These are phyloP conservation scores for Apiotrichum laibachii DNA, from an alignment of 1,284 basidiomycete species.

Conservation along the genomic window DNA sequence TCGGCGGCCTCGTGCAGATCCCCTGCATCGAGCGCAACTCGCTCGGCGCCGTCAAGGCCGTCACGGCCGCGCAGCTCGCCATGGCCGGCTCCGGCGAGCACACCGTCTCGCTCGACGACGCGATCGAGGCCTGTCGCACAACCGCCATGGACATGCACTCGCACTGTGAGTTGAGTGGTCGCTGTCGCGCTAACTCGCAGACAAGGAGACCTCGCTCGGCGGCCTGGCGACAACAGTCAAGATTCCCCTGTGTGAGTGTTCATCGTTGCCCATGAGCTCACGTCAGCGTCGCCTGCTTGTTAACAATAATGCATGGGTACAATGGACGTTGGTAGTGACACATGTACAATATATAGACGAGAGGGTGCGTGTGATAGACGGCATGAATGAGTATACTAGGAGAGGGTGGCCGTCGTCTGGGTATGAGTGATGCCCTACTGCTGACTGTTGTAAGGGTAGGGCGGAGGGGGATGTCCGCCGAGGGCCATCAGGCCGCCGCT, in stretches of 20 bases:
- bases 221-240: slow-evolving; percentile 67
- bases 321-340: slow-evolving; percentile 1
- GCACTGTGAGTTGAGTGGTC: slow-evolving; percentile 33
- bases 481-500: too few species aligned
- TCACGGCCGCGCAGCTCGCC: slow-evolving; percentile 89
- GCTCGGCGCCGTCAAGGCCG: slow-evolving; percentile 70
- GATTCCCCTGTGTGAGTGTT: slow-evolving; percentile 60
- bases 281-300: neutral
- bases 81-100: slow-evolving; percentile 79
- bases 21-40: slow-evolving; percentile 74
- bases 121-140: slow-evolving; percentile 90
- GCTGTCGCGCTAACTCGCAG: slow-evolving; percentile 3
- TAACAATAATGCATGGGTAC: slow-evolving; percentile 4
- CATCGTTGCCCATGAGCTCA: neutral
- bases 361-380: neutral
- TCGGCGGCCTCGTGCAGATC: slow-evolving; percentile 79
- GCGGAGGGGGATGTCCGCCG: too few species aligned
- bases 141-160: slow-evolving; percentile 65
- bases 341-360: slow-evolving; percentile 2
- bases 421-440: neutral
- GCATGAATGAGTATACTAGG: neutral
- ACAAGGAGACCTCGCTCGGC: slow-evolving; percentile 72
- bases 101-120: slow-evolving; percentile 68
- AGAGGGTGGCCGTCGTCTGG: neutral
- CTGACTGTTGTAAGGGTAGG: too few species aligned